Conservation (phyloP, 2,329 filamentous ascomycete genomes). For the Teratosphaeriaceae sp. region DNA sequence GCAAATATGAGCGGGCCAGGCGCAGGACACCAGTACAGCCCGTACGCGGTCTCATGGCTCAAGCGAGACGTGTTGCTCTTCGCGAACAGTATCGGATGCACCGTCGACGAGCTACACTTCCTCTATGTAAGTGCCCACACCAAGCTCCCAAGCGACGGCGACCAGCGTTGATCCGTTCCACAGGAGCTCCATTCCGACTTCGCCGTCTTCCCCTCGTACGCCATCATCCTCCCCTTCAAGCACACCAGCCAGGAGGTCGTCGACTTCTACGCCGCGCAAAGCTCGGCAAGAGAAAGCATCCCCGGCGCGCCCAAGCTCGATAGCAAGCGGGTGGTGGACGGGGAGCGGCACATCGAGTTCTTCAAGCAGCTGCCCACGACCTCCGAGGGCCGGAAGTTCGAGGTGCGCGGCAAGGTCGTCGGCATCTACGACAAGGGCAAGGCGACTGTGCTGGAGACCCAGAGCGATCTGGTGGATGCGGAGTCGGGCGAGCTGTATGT, state of each 20-base stretch:
- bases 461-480: constrained; percentile 68
- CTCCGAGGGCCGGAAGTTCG: constrained; percentile 66
- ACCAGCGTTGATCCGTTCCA: neutral
- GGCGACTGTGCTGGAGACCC: constrained; percentile 73
- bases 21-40: constrained; percentile 59
- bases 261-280: constrained; percentile 73
- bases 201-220: constrained; percentile 81
- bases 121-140: constrained; percentile 61
- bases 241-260: constrained; percentile 66
- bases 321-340: constrained; percentile 67
- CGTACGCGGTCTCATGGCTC: constrained; percentile 70
- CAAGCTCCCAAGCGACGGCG: neutral
- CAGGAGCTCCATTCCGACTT: constrained; percentile 86
- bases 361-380: constrained; percentile 67
- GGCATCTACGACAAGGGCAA: constrained; percentile 90
- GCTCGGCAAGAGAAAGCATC: constrained; percentile 52
- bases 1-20: constrained; percentile 10
- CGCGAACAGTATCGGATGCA: constrained; percentile 80
- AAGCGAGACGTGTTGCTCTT: constrained; percentile 87
- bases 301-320: constrained; percentile 73
- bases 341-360: constrained; percentile 73
- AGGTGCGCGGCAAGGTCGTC: constrained; percentile 68
- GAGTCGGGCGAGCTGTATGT: constrained; percentile 63
- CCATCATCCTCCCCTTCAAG: constrained; percentile 80
- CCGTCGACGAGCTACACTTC: constrained; percentile 82